Base-by-base conservation (phyloP, 805 yeast genomes). In the Spathaspora arborariae region DNA sequence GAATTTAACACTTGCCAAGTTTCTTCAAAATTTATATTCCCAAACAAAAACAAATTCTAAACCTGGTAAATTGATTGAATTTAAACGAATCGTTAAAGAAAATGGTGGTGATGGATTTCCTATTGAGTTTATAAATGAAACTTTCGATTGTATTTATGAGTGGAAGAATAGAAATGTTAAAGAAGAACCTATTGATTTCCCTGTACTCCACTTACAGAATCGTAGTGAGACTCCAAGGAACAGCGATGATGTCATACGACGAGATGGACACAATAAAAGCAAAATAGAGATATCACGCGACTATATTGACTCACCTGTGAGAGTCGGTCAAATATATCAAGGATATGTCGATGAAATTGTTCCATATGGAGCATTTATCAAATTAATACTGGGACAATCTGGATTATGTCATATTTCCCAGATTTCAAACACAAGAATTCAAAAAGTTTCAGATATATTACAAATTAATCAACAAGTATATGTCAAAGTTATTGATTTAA, bases 331-430 rank as follows among this genome's bases (percentile, higher is more conserved):
- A 7, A 66, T 87, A 0, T 82, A 84, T 54, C 63, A 62, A 22
- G 97, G 96, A 0, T 63, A 52, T 20, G 84, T 92, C 2, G 72
- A 71, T 41, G 79, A 78, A 39, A 55, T 87, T 1, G 80, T 81
- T 38, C 62, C 76, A 2, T 91, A 81, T 64, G 97, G 98, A 0
- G 95, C 89, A 1, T 92, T 91, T 59, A 77, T 89, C 0, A 63
- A 78, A 8, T 60, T 91, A 44, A 46, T 57, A 22, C 47, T 52
- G 44, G 56, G 59, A 61, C 18, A 81, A 69, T 55, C 68, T 1
- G 96, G 96, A 0, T 68, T 91, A 15, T 83, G 91, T 34, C 97
- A 91, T 58, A 75, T 86, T 0, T 88, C 96, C 0, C 84, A 82
- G 38, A 71, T 91, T 26, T 70, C 79, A 47, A 63, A 56, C 45